Evolutionary conservation across 1,284 basidiomycete genomes (phyloP), one percentile per base, ranked within the genome.

Genomic region (Leccinum griseonigrum): DNA sequence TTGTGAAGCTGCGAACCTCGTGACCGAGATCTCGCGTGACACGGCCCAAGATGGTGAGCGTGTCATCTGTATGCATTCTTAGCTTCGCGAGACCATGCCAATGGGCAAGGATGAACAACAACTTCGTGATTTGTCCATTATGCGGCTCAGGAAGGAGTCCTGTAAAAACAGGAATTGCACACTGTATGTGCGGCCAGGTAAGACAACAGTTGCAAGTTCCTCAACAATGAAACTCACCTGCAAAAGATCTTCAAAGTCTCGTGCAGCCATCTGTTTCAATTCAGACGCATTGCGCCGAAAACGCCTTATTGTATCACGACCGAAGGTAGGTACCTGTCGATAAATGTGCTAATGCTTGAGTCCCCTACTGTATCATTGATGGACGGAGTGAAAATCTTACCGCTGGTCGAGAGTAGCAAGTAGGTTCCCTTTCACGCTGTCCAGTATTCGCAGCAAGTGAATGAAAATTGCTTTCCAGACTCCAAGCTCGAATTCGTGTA

Each of bases 1-100:
- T 1, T 5, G 28, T 28, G 28, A 52, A 52, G 0, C 1, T 31
- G 0, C 51, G 51, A 0, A 52, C 9, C 0, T 28, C 5, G 51
- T 16, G 16, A 28, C 51, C 51, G 2, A 52, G 51, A 31, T 31
- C 51, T 52, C 16, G 28, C 4, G 51, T 52, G 4, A 52, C 51
- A 0, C 18, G 0, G 6, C 31, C 51, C 9, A 52, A 31, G 13
- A 52, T 52, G 9, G 51, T 3, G 40, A 52, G 51, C 9, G 51
- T 18, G 6, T 52, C 51, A 31, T 52, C 51, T 0, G 51, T 52
- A 16, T 52, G 51, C 28, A 52, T 52, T 0, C 51, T 9, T 0
- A 52, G 11, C 18, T 52, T 52, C 0, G 51, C 51, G 0, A 52
- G 48, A 13, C 48, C 22, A 26, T 50, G 48, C 48, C 48, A 50